A percentile compares a stretch with the other conserved stretches of the same genome.
Conservation (phyloP, 352 stramenopile species). For the Hyphochytrium catenoides region DNA sequence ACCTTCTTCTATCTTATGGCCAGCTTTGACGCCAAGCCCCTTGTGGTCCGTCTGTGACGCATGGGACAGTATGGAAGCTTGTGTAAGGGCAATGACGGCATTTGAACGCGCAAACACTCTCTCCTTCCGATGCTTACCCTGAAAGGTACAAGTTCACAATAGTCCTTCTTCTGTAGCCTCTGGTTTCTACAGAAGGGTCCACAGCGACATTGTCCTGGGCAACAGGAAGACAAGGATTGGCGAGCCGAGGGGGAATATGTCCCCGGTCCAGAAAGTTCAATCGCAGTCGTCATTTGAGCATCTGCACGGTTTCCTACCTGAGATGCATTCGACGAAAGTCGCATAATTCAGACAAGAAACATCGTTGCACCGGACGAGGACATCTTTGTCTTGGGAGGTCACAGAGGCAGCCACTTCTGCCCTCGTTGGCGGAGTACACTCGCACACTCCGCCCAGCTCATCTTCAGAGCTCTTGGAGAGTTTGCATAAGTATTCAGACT, state of each 20-base stretch:
- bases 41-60: constrained; percentile 32
- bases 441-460: too few relatives aligned
- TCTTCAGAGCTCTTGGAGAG: too few relatives aligned
- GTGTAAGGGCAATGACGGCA: too few relatives aligned
- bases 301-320: constrained; percentile 18
- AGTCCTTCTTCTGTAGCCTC: neutral
- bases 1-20: constrained; percentile 24
- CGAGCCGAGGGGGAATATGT: neutral
- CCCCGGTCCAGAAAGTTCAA: neutral
- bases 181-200: too few relatives aligned
- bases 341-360: constrained; percentile 66
- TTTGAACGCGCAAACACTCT: neutral
- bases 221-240: neutral
- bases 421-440: neutral
- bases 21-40: constrained; percentile 49
- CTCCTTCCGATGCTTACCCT: neutral
- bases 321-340: constrained; percentile 49
- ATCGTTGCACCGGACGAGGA: constrained; percentile 22
- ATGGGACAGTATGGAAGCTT: neutral
- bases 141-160: neutral
- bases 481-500: constrained; percentile 4
- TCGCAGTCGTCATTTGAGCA: constrained; percentile 21
- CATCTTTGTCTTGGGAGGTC: neutral
- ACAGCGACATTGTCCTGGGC: too few relatives aligned
- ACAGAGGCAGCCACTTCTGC: constrained; percentile 6